phyloP scores from a whole-genome alignment of 768 basidiomycete species.

The Strobilomyces dryophilus region DNA sequence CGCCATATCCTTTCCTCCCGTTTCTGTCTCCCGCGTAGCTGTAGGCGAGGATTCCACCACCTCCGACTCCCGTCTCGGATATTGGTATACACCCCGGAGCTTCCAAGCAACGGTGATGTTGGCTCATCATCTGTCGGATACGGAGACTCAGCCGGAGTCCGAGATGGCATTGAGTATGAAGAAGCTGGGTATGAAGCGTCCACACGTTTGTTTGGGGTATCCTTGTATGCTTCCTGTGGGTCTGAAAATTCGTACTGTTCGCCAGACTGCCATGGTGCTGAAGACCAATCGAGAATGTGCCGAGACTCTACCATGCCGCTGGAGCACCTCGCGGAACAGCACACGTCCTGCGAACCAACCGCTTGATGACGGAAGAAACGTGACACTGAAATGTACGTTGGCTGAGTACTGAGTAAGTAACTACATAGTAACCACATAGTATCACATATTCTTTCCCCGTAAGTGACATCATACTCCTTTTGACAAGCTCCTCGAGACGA shows the following conservation, averaged over 20 bases:
- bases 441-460: too few relatives aligned
- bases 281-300: slow-evolving; percentile 7
- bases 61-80: slow-evolving; percentile 44
- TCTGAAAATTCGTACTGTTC: slow-evolving; percentile 47
- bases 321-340: neutral
- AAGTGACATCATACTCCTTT: too few relatives aligned
- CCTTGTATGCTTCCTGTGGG: slow-evolving; percentile 35
- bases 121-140: slow-evolving; percentile 57
- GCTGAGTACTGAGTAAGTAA: too few relatives aligned
- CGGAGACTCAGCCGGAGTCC: slow-evolving; percentile 54
- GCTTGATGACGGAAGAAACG: slow-evolving; percentile 9
- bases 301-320: slow-evolving; percentile 18
- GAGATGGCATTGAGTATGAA: slow-evolving; percentile 49
- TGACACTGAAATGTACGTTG: too few relatives aligned
- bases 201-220: slow-evolving; percentile 5
- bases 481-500: too few relatives aligned
- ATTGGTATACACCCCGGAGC: slow-evolving; percentile 26
- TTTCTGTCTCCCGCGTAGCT: slow-evolving; percentile 48
- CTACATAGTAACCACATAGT: too few relatives aligned
- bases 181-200: slow-evolving; percentile 22
- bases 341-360: neutral
- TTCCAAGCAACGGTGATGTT: slow-evolving; percentile 41
- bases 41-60: slow-evolving; percentile 49
- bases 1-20: slow-evolving; percentile 46
- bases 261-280: slow-evolving; percentile 13